phyloP scores from a whole-genome alignment of 1,284 basidiomycete genomes.

The Moesziomyces parantarcticus region DNA sequence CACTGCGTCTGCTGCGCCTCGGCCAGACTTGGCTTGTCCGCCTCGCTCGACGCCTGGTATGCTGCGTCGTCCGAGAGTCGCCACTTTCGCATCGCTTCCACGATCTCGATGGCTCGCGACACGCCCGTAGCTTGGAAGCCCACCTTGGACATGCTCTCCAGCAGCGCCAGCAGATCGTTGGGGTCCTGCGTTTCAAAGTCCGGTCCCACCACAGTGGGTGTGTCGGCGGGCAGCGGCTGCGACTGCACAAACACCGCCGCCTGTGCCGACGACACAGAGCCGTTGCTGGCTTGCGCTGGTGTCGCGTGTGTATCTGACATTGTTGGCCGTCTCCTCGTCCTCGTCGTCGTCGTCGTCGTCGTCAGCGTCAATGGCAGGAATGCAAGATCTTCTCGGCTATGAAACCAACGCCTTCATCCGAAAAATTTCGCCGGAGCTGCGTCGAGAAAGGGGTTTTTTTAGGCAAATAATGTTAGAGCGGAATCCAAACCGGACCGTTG shows the following conservation, averaged over 20 bases:
- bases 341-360: conserved; percentile 8
- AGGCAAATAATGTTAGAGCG: too few species aligned
- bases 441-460: too few species aligned
- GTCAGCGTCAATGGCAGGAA: not conserved
- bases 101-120: conserved; percentile 86
- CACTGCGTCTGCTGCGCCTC: conserved; percentile 77
- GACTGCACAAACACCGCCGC: conserved; percentile 56
- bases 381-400: conserved; percentile 13
- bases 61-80: conserved; percentile 44
- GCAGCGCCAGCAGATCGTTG: conserved; percentile 74
- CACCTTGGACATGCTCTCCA: conserved; percentile 85
- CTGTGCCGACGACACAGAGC: conserved; percentile 41
- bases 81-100: conserved; percentile 79
- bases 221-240: conserved; percentile 45
- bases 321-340: conserved; percentile 1
- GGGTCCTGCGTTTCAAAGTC: conserved; percentile 81
- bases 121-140: conserved; percentile 96
- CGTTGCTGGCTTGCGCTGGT: conserved; percentile 5
- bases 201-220: conserved; percentile 78
- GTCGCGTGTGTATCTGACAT: conserved; percentile 11
- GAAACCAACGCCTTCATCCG: not conserved
- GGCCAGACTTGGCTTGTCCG: conserved; percentile 61
- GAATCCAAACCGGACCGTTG: too few species aligned
- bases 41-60: conserved; percentile 36
- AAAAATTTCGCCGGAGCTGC: conserved; percentile 9